phyloP scores from a whole-genome alignment of 2,329 filamentous ascomycete species.

The Monilinia vaccinii-corymbosi region DNA sequence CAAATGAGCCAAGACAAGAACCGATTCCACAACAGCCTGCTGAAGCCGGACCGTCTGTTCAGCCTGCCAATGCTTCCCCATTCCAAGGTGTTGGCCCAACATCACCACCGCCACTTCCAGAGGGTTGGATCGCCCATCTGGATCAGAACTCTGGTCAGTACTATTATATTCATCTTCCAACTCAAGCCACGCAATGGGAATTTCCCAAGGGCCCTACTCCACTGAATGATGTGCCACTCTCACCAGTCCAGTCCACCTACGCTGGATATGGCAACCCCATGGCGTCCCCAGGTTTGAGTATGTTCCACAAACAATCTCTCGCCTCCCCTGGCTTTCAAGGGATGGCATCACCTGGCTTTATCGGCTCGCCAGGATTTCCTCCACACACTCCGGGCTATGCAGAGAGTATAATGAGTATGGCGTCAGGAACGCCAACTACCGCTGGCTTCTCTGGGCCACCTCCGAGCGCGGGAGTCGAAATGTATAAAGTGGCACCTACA shows the following conservation, averaged over 20 bases:
- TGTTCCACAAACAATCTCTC: conserved; percentile 53
- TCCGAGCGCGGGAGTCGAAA: conserved; percentile 77
- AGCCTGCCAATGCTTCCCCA: conserved; percentile 31
- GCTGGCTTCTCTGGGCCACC: conserved; percentile 86
- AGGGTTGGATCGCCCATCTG: conserved; percentile 96
- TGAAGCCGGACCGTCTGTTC: conserved; percentile 20
- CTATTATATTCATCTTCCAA: conserved; percentile 95
- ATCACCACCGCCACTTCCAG: conserved; percentile 85
- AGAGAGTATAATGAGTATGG: conserved; percentile 76
- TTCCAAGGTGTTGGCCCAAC: conserved; percentile 51
- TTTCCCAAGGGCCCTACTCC: conserved; percentile 95
- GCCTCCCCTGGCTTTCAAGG: conserved; percentile 29
- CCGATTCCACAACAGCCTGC: conserved; percentile 17
- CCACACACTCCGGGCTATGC: conserved; percentile 78
- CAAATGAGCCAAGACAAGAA: conserved; percentile 60
- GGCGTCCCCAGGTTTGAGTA: conserved; percentile 52
- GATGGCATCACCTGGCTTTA: conserved; percentile 7
- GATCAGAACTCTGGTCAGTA: conserved; percentile 96
- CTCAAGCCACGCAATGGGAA: conserved; percentile 96
- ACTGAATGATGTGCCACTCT: conserved; percentile 70
- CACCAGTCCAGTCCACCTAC: conserved; percentile 51
- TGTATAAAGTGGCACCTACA: conserved; percentile 87
- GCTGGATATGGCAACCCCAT: conserved; percentile 58
- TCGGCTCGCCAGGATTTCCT: conserved; percentile 65
- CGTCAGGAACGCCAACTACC: conserved; percentile 63